phyloP scores from a whole-genome alignment of 1,284 basidiomycete species.

The Puccinia novopanici region DNA sequence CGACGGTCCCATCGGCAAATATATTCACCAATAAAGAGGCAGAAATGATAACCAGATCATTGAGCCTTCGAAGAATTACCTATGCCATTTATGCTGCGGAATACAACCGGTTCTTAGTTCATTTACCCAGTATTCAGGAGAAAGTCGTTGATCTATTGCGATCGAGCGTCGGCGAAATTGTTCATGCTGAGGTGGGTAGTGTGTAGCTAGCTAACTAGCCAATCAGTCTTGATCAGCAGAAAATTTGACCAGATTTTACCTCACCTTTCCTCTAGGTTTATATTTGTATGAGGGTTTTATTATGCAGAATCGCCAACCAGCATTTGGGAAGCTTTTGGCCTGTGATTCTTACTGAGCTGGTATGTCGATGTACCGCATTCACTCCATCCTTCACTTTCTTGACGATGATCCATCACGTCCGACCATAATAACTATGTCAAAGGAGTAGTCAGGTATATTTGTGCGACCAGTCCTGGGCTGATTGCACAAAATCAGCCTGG shows the following conservation, averaged over 20 bases:
- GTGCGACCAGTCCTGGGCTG: neutral
- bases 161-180: conserved; percentile 73
- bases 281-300: conserved; percentile 83
- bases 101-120: conserved; percentile 83
- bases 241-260: conserved; percentile 35
- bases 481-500: neutral
- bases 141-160: conserved; percentile 91
- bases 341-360: conserved; percentile 86
- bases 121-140: conserved; percentile 90
- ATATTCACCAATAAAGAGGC: conserved; percentile 95
- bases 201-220: neutral
- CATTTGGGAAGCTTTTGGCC: conserved; percentile 97
- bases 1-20: conserved; percentile 83
- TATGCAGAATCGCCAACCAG: conserved; percentile 86
- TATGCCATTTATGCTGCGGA: conserved; percentile 81
- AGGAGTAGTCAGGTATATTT: neutral
- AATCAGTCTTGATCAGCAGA: neutral
- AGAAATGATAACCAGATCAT: conserved; percentile 83
- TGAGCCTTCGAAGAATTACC: conserved; percentile 83
- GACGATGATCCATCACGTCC: conserved; percentile 51
- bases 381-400: neutral
- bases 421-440: neutral
- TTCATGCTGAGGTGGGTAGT: conserved; percentile 81
- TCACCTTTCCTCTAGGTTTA: conserved; percentile 64
- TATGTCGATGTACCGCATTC: conserved; percentile 60